Base-by-base conservation (phyloP, 129 eudicot genomes). In the Smallanthus sonchifolius region DNA sequence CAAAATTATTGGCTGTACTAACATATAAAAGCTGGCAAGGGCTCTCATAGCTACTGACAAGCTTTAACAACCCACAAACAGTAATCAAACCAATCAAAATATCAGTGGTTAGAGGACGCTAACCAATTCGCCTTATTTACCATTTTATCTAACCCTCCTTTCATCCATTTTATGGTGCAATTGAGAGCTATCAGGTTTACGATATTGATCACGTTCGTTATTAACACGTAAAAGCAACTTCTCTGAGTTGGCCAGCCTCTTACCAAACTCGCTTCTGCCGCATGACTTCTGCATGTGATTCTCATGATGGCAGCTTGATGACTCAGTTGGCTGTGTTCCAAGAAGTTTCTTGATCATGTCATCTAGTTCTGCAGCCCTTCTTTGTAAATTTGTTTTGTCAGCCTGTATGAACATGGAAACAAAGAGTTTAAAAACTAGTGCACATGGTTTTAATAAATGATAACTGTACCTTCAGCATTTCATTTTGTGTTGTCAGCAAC, bases 401-500 rank as follows among this genome's bases (percentile, higher is more conserved):
- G 61, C 81, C 97, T 90, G 83, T 75, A 77, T 63, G 73, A 68
- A 10, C n/a, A 38, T 11, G 17, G 32, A n/a, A 64, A 14, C 64
- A 47, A 63, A 45, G 52, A 48, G 38, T 7, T 73, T 35, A 57
- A 60, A 59, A 44, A 47, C 36, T 6, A 6, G 24, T 24, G 51
- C 35, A 51, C 15, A 49, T 9, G 39, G n/a, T 20, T 48, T 16
- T 5, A 3, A 72, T 72, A 16, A 65, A 11, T 5, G 7, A 34
- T 34, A 30, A n/a, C 2, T 11, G 34, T 70, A 88, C 97, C 89
- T 88, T 91, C 24, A 91, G 79, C 96, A 91, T 88, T 38, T 91
- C 85, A 75, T 91, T 91, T 83, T 91, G 92, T 63, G 96, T 92
- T 37, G 81, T 79, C 40, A 91, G 74, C 80, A 86, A 68, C 83